Percentiles rank a stretch among this genome's conserved stretches.
Conservation (phyloP, 2,329 filamentous ascomycete species). For the Verticillium zaregamsianum region DNA sequence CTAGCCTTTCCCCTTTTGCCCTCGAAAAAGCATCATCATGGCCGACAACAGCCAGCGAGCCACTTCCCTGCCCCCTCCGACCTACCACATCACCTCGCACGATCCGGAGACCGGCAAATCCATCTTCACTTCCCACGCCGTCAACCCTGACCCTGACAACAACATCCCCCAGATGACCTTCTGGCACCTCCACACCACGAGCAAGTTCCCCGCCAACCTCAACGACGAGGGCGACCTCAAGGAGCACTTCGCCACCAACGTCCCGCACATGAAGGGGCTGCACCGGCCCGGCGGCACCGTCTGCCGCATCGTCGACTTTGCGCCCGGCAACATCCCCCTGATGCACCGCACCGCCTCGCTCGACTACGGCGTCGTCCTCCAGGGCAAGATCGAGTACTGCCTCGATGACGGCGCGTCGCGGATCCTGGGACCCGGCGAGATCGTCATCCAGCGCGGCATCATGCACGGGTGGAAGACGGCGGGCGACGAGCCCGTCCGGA, state of each 20-base stretch:
- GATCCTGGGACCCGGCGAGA: slow-evolving; percentile 35
- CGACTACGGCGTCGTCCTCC: slow-evolving; percentile 42
- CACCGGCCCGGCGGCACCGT: slow-evolving; percentile 9
- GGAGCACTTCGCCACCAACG: slow-evolving; percentile 6
- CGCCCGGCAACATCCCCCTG: slow-evolving; percentile 9
- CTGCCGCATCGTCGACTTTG: slow-evolving; percentile 14
- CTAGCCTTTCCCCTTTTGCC: neutral
- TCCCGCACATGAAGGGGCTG: slow-evolving; percentile 8
- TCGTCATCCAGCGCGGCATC: slow-evolving; percentile 40
- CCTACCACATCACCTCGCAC: neutral
- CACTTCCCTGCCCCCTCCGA: neutral
- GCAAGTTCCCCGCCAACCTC: slow-evolving; percentile 10
- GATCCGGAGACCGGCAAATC: neutral
- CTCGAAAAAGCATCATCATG: neutral
- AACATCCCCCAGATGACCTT: slow-evolving; percentile 20
- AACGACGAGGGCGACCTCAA: slow-evolving; percentile 8
- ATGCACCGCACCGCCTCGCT: slow-evolving; percentile 42
- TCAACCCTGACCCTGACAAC: slow-evolving; percentile 11
- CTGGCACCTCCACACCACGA: slow-evolving; percentile 6
- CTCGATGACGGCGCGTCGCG: slow-evolving; percentile 36
- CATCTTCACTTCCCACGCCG: neutral
- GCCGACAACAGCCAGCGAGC: neutral
- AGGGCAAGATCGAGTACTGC: slow-evolving; percentile 39
- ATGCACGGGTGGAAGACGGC: slow-evolving; percentile 27
- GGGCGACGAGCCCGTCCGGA: neutral